Base-by-base conservation (phyloP, 148 eudicot genomes). In the Camellia sinensis region DNA sequence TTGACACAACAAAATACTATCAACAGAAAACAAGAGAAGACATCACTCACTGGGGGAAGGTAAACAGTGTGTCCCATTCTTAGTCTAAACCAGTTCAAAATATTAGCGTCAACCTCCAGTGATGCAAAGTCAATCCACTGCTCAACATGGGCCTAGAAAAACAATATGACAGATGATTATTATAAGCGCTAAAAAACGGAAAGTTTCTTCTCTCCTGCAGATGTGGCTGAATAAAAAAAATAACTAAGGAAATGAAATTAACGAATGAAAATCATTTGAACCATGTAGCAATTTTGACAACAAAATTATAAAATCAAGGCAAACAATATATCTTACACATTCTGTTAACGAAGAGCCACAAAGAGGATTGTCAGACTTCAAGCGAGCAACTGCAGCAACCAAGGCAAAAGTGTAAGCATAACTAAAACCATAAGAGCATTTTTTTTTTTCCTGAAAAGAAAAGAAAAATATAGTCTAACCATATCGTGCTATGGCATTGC, bases 61-160 rank as follows among this genome's bases (percentile, higher is more conserved):
- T 85, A 82, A 5, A 73, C 62, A 41, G n/a, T 77, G 74, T 17
- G 78, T 43, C 94, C 94, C 48, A 85, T 17, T 78, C 90, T 79
- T 61, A 90, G 92, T 45, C 44, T n/a, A 21, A 82, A 46, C 94
- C 94, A 91, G 0, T 71, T 75, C 29, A 48, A 18, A 43, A 88
- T 77, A 63, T 81, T 82, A 60, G 83, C 73, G 85, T 91, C 92
- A 67, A 91, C 81, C 86, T 89, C 94, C 72, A 84, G 44, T 75
- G 94, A 71, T 6, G 94, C 77, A 82, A 89, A 91, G 80, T 91
- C 94, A 82, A 87, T 89, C 94, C 94, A 89, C 50, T 89, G 94
- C 68, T 91, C 94, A 41, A 91, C 78, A 41, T 44, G 91, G 54
- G 84, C 94, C 92, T 91, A 70, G 11, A 15, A 77, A 63, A 57